Evolutionary conservation across 2,329 filamentous ascomycete species (phyloP).

Genomic region (Plenodomus biglobosus): DNA sequence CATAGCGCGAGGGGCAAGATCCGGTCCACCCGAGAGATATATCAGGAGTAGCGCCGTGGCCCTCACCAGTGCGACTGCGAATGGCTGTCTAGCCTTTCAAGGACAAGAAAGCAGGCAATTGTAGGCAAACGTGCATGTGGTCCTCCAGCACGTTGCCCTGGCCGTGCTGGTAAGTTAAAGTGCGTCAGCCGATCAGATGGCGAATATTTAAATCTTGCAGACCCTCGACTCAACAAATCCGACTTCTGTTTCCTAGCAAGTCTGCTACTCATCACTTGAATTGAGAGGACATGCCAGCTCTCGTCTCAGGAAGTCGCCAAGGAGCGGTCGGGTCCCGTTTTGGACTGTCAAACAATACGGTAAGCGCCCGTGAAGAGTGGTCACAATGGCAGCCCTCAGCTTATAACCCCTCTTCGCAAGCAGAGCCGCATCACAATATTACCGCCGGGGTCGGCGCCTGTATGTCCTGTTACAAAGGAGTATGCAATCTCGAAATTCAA

Average conservation of each 20-base stretch:
- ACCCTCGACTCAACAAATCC: conserved; percentile 10
- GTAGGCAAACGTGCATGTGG: conserved; percentile 21
- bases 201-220: conserved; percentile 25
- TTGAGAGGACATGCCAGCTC: not conserved
- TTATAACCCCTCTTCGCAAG: conserved; percentile 20
- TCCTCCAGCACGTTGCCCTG: conserved; percentile 9
- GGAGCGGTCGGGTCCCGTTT: not conserved
- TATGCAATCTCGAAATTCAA: not conserved
- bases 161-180: conserved; percentile 7
- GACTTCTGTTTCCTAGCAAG: not conserved
- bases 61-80: conserved; percentile 17
- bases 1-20: conserved; percentile 5
- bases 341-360: conserved; percentile 2
- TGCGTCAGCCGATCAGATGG: conserved; percentile 11
- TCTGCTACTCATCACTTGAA: not conserved
- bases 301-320: not conserved
- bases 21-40: conserved; percentile 14
- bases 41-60: conserved; percentile 4
- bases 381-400: conserved; percentile 12
- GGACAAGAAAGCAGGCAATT: conserved; percentile 5
- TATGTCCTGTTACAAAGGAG: conserved; percentile 4
- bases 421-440: conserved; percentile 25
- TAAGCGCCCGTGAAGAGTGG: conserved; percentile 13
- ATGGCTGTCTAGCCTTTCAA: conserved; percentile 1
- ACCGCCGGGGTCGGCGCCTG: conserved; percentile 9